A percentile compares a stretch with the other conserved stretches of the same genome.
phyloP scores from a whole-genome alignment of 306 rosid species.

The Prunus mira region DNA sequence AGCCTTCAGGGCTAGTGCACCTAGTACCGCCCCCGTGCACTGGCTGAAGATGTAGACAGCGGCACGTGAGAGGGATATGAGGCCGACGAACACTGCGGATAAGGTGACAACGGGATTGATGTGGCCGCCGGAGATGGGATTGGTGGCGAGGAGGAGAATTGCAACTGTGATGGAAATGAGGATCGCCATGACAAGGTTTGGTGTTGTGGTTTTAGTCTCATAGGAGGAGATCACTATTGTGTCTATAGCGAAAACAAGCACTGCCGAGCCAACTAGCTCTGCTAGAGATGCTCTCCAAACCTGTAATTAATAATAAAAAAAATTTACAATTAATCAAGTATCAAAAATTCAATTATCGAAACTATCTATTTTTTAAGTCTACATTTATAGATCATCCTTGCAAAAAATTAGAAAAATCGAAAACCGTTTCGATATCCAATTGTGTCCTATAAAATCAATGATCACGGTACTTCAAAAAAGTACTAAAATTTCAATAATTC shows the following conservation, averaged over 20 bases:
- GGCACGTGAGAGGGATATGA: constrained; percentile 37
- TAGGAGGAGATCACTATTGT: constrained; percentile 36
- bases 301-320: background rate
- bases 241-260: constrained; percentile 38
- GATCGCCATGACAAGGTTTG: constrained; percentile 30
- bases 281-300: constrained; percentile 43
- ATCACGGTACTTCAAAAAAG: rapidly evolving
- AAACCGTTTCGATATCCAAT: too few species aligned
- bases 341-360: too few species aligned
- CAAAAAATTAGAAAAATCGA: too few species aligned
- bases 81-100: constrained; percentile 23
- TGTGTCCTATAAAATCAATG: too few species aligned
- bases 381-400: too few species aligned
- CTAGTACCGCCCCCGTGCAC: constrained; percentile 28
- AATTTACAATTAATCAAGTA: background rate
- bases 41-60: constrained; percentile 36
- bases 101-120: constrained; percentile 35
- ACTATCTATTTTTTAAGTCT: too few species aligned
- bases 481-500: too few species aligned
- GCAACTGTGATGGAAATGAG: constrained; percentile 21
- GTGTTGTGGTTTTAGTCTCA: constrained; percentile 28
- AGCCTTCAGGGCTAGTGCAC: constrained; percentile 45
- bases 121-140: constrained; percentile 41
- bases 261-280: constrained; percentile 34
- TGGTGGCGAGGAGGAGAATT: constrained; percentile 29